Conservation (phyloP, 176 grass and related monocot genomes). For the Thalia dealbata region DNA sequence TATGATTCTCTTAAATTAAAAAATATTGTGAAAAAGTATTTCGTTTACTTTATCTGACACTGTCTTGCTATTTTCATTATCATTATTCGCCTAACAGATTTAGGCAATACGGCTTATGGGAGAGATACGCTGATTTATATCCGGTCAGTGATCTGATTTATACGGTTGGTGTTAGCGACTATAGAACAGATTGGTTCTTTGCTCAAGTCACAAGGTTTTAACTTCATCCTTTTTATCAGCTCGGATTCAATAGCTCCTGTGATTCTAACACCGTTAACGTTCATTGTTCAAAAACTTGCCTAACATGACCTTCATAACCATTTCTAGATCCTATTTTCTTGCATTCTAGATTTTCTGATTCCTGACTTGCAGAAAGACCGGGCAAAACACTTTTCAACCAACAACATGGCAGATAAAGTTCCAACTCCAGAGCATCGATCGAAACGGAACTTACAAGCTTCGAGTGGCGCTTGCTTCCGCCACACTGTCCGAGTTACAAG, state of each 20-base stretch:
- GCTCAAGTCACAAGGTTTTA: slow-evolving; percentile 59
- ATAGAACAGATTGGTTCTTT: slow-evolving; percentile 79
- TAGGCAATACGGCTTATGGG: slow-evolving; percentile 83
- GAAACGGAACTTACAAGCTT: slow-evolving; percentile 53
- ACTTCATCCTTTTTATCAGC: not conserved
- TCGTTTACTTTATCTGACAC: slow-evolving; percentile 12
- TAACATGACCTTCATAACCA: too few species aligned
- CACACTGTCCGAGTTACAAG: slow-evolving; percentile 56
- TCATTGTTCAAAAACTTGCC: too few species aligned
- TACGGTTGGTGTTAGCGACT: slow-evolving; percentile 37
- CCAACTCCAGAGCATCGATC: slow-evolving; percentile 34
- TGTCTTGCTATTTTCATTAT: not conserved
- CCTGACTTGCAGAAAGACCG: slow-evolving; percentile 39
- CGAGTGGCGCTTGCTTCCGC: slow-evolving; percentile 77
- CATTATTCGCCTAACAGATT: slow-evolving; percentile 31
- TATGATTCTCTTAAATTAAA: not conserved
- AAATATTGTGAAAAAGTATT: not conserved
- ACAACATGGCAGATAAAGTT: slow-evolving; percentile 95
- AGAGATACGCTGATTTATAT: slow-evolving; percentile 60
- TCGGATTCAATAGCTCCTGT: too few species aligned
- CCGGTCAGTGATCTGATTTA: slow-evolving; percentile 39
- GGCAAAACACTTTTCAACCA: slow-evolving; percentile 42
- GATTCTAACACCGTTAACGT: too few species aligned
- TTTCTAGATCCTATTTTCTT: not conserved
- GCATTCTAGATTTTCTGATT: not conserved